Percentiles rank a stretch among this genome's conserved stretches.
These are phyloP conservation scores for Xylaria sp. DNA, from an alignment of 2,329 filamentous ascomycete genomes.

Conservation along the genomic window DNA sequence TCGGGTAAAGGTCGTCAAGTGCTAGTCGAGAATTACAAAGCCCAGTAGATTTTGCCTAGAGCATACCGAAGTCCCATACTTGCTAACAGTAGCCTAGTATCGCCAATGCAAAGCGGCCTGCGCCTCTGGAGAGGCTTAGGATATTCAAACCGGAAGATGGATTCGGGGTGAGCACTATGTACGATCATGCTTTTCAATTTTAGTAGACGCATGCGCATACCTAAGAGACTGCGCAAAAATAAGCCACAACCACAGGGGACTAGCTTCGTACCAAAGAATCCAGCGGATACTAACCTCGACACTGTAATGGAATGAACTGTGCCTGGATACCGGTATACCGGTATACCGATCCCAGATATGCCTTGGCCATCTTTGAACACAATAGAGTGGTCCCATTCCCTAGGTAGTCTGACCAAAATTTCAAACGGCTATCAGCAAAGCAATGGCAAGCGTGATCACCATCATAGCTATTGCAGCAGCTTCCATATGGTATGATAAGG, in stretches of 20 bases:
- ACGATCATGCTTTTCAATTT: neutral
- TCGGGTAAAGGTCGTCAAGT: constrained; percentile 36
- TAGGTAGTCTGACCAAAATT: constrained; percentile 40
- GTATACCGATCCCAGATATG: constrained; percentile 39
- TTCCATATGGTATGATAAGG: constrained; percentile 39
- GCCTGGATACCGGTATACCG: constrained; percentile 44
- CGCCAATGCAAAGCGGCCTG: constrained; percentile 44
- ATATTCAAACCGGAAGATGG: constrained; percentile 46
- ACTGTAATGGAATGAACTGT: constrained; percentile 42
- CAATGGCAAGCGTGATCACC: constrained; percentile 36
- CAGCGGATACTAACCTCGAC: neutral
- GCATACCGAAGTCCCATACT: neutral
- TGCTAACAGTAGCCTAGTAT: constrained; percentile 38
- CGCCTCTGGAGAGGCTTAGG: constrained; percentile 43
- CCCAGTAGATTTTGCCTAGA: constrained; percentile 39
- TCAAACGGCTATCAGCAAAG: constrained; percentile 46
- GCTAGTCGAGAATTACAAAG: constrained; percentile 41
- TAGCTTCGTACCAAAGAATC: neutral
- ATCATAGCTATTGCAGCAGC: constrained; percentile 38
- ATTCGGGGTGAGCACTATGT: constrained; percentile 27
- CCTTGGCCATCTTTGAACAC: constrained; percentile 43
- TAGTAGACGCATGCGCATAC: neutral
- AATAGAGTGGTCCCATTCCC: constrained; percentile 42
- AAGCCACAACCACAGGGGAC: no score
- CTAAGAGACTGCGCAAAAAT: neutral